These are phyloP conservation scores for Pinus tabuliformis DNA, from an alignment of 75 land plant species.

Conservation along the genomic window DNA sequence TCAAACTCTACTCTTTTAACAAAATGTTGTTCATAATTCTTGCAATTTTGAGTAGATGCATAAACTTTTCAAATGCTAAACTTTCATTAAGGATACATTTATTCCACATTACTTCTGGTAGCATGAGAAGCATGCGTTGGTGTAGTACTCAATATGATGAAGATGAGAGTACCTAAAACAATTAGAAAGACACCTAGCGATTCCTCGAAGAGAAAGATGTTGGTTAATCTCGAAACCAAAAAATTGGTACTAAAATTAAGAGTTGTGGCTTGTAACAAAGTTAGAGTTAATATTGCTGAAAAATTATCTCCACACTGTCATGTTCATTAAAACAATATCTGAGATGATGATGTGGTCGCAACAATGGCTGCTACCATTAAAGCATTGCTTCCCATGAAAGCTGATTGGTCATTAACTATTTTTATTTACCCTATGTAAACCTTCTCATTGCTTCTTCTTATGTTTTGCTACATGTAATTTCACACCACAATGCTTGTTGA, in stretches of 20 bases:
- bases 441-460: no score
- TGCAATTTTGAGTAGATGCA: no score
- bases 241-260: conserved; percentile 87
- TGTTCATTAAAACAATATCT: conserved; percentile 65
- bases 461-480: no score
- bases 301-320: conserved; percentile 92
- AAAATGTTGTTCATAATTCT: no score
- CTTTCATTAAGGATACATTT: not conserved
- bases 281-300: conserved; percentile 72
- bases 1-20: no score
- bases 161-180: conserved; percentile 63
- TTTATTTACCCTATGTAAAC: no score
- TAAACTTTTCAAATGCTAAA: not conserved
- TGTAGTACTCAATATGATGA: conserved; percentile 58
- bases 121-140: not conserved
- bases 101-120: not conserved
- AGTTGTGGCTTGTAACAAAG: conserved; percentile 90
- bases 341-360: not conserved
- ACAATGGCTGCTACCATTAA: no score
- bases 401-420: no score
- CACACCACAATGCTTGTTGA: no score
- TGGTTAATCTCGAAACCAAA: conserved; percentile 79
- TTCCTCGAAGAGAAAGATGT: conserved; percentile 75
- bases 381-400: no score
- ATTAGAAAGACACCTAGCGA: conserved; percentile 71